Evolutionary conservation across 108 stramenopile species (phyloP).

Genomic region (Nannochloropsis oceanica): DNA sequence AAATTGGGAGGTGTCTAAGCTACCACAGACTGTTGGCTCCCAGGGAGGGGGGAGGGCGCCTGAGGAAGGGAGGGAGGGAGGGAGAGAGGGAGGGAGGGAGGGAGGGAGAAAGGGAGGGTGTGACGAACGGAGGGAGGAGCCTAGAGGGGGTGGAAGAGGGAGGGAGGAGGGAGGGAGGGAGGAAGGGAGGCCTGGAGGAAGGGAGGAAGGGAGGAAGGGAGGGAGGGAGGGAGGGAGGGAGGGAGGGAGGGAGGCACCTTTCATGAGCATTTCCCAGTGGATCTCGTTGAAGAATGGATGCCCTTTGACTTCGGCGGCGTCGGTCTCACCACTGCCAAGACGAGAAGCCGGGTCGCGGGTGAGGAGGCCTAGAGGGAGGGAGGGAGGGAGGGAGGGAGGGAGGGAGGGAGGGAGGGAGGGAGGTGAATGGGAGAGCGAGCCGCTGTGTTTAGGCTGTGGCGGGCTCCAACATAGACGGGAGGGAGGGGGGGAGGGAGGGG

Average conservation of each 20-base stretch:
- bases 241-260: conserved; percentile 4
- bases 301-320: conserved; percentile 69
- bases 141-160: too few species aligned
- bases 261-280: conserved; percentile 38
- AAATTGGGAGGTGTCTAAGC: conserved; percentile 57
- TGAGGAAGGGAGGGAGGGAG: neutral
- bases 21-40: conserved; percentile 66
- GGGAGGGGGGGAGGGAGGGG: neutral
- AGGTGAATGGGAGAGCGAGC: neutral
- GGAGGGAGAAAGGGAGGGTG: neutral
- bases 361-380: conserved; percentile 45
- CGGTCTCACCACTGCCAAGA: conserved; percentile 69
- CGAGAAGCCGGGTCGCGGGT: conserved; percentile 72
- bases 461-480: too few species aligned
- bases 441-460: too few species aligned
- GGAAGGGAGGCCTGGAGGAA: neutral
- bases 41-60: conserved; percentile 56
- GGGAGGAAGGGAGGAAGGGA: neutral
- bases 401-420: neutral
- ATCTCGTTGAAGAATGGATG: conserved; percentile 36
- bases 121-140: too few species aligned
- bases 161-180: neutral
- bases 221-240: neutral
- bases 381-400: neutral
- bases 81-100: neutral